Evolutionary conservation across 495 filamentous ascomycete genomes (phyloP), one percentile per base, ranked within the genome.

Genomic region (Xylaria bambusicola): DNA sequence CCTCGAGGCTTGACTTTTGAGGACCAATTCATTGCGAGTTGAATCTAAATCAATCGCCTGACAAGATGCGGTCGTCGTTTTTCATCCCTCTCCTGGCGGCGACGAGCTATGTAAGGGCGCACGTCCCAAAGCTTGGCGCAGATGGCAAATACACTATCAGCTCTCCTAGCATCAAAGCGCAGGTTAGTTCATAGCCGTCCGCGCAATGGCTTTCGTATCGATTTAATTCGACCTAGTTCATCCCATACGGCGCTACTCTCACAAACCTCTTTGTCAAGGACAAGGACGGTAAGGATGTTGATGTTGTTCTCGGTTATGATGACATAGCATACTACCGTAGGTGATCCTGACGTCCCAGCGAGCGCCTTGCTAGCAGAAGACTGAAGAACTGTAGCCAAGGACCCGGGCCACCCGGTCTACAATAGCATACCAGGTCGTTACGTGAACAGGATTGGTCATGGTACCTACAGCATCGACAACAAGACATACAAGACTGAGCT

Each of bases 251-350:
- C 42, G 82, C 82, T 35, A 73, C 75, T 21, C 74, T 85, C 63
- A 83, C 82, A 47, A 85, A 84, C 56, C 76, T 85, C 38, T 81
- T 79, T 54, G 80, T 85, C 41, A 76, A 78, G 62, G 82, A 83
- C 62, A 82, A 80, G 67, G 74, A 81, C 56, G 81, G 82, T 54
- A 66, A 79, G 26, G 77, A 82, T 44, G 70, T 80, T 35, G 81
- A 84, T 48, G 73, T 84, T 15, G 76, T 84, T 13, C 69, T 84
- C 15, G 81, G 81, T 21, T 80, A 82, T 57, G 81, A 84, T 56
- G 75, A 81, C 49, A 65, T 70, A 20, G 67, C 68, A 9, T 79
- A 79, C 65, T 84, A 84, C 58, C 74, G 78, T 81, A 59, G 62
- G 66, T 66, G 12, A 6, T 3, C 38, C 5, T 31, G 8, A 42